These are phyloP conservation scores for Choiromyces venosus DNA, from an alignment of 495 filamentous ascomycete species.

Conservation along the genomic window DNA sequence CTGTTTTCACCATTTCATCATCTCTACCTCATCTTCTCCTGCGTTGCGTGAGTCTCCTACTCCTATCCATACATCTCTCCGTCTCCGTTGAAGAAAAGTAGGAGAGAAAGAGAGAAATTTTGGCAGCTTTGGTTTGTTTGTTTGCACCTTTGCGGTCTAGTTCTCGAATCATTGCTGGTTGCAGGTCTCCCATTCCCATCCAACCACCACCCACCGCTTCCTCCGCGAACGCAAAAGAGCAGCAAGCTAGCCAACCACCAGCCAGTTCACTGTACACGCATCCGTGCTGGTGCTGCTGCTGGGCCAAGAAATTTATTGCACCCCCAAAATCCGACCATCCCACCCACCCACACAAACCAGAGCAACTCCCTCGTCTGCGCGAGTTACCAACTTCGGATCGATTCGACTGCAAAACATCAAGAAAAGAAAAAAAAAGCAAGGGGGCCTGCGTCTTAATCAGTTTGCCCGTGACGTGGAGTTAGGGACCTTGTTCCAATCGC, in stretches of 20 bases:
- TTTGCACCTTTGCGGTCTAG: neutral
- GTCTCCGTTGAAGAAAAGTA: neutral
- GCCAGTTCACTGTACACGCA: slow-evolving; percentile 9
- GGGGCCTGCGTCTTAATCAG: slow-evolving; percentile 33
- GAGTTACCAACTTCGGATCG: slow-evolving; percentile 1
- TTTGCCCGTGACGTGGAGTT: slow-evolving; percentile 32
- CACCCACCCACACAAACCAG: slow-evolving; percentile 11
- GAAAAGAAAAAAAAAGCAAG: slow-evolving; percentile 28
- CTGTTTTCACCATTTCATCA: neutral
- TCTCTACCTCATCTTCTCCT: neutral
- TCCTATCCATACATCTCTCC: neutral
- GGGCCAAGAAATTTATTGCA: slow-evolving; percentile 17
- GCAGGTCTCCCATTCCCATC: neutral
- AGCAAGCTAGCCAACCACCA: slow-evolving; percentile 12
- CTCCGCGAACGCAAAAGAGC: neutral
- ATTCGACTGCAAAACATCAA: slow-evolving; percentile 22
- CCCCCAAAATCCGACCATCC: slow-evolving; percentile 8
- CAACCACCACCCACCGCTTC: neutral
- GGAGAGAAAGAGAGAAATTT: neutral
- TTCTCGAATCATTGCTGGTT: neutral
- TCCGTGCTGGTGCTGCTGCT: slow-evolving; percentile 10
- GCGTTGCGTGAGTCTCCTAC: neutral
- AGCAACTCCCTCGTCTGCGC: slow-evolving; percentile 13
- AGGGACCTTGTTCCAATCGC: slow-evolving; percentile 31
- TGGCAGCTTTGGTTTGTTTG: neutral